A percentile compares a stretch with the other conserved stretches of the same genome.
Evolutionary conservation across 2,329 filamentous ascomycete genomes (phyloP).

Genomic region (Penicillium vulpinum): DNA sequence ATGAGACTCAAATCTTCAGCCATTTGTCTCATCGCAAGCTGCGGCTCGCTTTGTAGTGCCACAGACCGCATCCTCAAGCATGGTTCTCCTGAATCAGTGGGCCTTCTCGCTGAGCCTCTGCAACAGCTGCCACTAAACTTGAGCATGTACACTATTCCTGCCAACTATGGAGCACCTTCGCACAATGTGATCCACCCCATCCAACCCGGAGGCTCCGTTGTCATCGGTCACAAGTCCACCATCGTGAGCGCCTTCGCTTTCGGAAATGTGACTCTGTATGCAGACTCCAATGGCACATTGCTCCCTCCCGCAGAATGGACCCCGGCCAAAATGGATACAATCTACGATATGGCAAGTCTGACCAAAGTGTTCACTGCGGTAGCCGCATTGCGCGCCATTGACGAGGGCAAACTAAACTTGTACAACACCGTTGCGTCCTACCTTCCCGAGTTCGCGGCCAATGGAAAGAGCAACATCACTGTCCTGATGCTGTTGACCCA

Average conservation of each 20-base stretch:
- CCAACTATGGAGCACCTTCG: constrained; percentile 9
- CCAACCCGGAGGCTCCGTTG: constrained; percentile 17
- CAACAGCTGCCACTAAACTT: constrained; percentile 6
- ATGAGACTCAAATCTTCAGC: neutral
- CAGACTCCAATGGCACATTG: constrained; percentile 32
- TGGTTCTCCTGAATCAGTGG: constrained; percentile 9
- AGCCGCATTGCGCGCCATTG: neutral
- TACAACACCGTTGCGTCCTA: neutral
- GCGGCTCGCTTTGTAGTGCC: neutral
- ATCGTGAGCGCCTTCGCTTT: constrained; percentile 26
- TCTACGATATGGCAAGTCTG: constrained; percentile 44
- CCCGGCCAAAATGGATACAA: constrained; percentile 33
- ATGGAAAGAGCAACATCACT: neutral
- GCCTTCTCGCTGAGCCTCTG: constrained; percentile 9
- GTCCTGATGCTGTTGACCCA: neutral
- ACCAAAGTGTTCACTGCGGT: constrained; percentile 41
- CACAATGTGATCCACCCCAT: constrained; percentile 20
- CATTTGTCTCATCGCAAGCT: neutral
- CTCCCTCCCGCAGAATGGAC: constrained; percentile 28
- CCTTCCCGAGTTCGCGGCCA: neutral
- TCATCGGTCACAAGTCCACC: constrained; percentile 20
- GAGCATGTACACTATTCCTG: constrained; percentile 8
- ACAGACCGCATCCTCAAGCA: constrained; percentile 4
- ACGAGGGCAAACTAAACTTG: neutral
- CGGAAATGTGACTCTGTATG: constrained; percentile 23